Evolutionary conservation across 148 eudicot genomes (phyloP).

Genomic region (Persicaria tinctoria): DNA sequence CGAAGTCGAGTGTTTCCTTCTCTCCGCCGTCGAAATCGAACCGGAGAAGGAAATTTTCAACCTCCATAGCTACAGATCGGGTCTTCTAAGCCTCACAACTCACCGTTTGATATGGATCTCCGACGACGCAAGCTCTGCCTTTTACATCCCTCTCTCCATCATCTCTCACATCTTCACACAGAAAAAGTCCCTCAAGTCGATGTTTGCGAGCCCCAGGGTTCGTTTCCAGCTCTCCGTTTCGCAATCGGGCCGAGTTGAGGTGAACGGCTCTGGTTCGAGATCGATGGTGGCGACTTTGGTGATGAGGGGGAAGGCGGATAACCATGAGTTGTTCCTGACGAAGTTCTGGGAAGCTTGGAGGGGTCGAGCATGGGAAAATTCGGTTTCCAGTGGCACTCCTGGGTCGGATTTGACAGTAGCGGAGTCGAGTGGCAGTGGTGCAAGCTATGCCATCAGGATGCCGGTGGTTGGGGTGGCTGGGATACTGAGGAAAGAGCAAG

Average conservation of each 20-base stretch:
- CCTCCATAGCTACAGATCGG: slow-evolving; percentile 41
- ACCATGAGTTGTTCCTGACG: slow-evolving; percentile 45
- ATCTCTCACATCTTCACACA: slow-evolving; percentile 48
- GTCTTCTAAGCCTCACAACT: slow-evolving; percentile 63
- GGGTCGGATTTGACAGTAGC: slow-evolving; percentile 19
- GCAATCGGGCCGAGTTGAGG: slow-evolving; percentile 39
- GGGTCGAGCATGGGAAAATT: slow-evolving; percentile 61
- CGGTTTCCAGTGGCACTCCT: slow-evolving; percentile 15
- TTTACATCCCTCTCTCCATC: slow-evolving; percentile 43
- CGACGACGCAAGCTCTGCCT: slow-evolving; percentile 16
- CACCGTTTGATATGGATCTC: slow-evolving; percentile 73
- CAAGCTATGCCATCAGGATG: slow-evolving; percentile 37
- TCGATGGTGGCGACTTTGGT: slow-evolving; percentile 47
- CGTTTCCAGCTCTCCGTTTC: slow-evolving; percentile 44
- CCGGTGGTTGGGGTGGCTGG: slow-evolving; percentile 92
- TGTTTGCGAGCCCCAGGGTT: slow-evolving; percentile 61
- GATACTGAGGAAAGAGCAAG: slow-evolving; percentile 95
- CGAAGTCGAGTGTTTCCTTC: slow-evolving; percentile 59
- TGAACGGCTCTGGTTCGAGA: slow-evolving; percentile 14
- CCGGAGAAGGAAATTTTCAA: slow-evolving; percentile 34
- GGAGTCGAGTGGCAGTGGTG: slow-evolving; percentile 5
- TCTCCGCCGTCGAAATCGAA: slow-evolving; percentile 59
- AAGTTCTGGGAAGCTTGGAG: slow-evolving; percentile 76
- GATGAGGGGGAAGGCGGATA: slow-evolving; percentile 64
- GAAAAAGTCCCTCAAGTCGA: slow-evolving; percentile 62